These are phyloP conservation scores for Pseudocercospora eumusae DNA, from an alignment of 2,329 filamentous ascomycete species.

Conservation along the genomic window DNA sequence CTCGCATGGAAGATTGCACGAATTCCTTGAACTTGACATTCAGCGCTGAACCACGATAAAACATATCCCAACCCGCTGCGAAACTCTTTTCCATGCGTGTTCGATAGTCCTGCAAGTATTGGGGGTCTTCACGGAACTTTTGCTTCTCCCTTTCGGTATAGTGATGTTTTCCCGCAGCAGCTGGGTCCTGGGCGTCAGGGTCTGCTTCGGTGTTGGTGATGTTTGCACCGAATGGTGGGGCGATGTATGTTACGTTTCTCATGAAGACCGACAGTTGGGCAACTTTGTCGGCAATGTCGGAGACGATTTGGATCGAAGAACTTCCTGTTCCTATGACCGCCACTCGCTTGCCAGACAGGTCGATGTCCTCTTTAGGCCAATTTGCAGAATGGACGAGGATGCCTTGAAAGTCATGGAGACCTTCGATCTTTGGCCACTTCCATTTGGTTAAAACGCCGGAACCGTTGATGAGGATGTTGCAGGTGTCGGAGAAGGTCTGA, in stretches of 20 bases:
- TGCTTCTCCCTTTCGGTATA: conserved; percentile 39
- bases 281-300: conserved; percentile 38
- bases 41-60: conserved; percentile 25
- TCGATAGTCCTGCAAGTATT: conserved; percentile 39
- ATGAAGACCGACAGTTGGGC: conserved; percentile 38
- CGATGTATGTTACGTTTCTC: conserved; percentile 40
- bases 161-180: conserved; percentile 30
- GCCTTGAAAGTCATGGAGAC: conserved; percentile 55
- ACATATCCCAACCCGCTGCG: conserved; percentile 30
- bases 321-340: conserved; percentile 33
- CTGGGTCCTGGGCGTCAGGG: conserved; percentile 24
- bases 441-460: conserved; percentile 55
- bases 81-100: conserved; percentile 39
- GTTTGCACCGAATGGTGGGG: conserved; percentile 33
- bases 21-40: conserved; percentile 25
- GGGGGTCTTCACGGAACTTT: conserved; percentile 36
- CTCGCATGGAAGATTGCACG: conserved; percentile 47
- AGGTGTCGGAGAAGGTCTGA: conserved; percentile 49
- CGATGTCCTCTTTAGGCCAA: conserved; percentile 51
- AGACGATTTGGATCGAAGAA: conserved; percentile 40
- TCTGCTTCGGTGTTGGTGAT: conserved; percentile 30
- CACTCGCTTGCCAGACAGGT: conserved; percentile 30
- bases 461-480: conserved; percentile 53
- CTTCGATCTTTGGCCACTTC: conserved; percentile 56
- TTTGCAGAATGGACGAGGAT: conserved; percentile 57